phyloP scores from a whole-genome alignment of 2,329 filamentous ascomycete genomes.

The Neonectria neomacrospora region DNA sequence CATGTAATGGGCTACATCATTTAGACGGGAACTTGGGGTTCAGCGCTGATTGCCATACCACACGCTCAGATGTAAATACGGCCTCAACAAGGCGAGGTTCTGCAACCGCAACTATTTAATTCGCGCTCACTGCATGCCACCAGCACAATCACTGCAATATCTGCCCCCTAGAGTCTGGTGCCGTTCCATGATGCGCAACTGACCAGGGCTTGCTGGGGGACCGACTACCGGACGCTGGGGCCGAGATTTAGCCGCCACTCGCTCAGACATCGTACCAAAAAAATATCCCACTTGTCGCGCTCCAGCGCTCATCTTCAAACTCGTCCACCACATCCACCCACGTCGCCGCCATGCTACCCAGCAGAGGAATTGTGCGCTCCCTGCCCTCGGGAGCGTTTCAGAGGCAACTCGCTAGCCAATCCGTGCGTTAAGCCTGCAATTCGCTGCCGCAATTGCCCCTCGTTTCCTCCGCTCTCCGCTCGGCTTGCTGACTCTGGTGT shows the following conservation, averaged over 20 bases:
- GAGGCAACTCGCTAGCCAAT: constrained; percentile 46
- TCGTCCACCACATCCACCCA: constrained; percentile 36
- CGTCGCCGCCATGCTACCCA: constrained; percentile 56
- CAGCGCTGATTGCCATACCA: constrained; percentile 26
- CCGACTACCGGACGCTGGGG: constrained; percentile 18
- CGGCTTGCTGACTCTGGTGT: constrained; percentile 7
- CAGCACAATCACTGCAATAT: not conserved
- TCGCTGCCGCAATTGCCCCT: constrained; percentile 18
- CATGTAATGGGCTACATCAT: constrained; percentile 41
- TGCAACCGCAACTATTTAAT: not conserved
- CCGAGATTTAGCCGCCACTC: constrained; percentile 52
- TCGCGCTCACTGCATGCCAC: no score
- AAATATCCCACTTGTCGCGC: constrained; percentile 31
- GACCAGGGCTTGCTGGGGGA: constrained; percentile 20
- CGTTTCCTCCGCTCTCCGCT: constrained; percentile 7
- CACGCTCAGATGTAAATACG: constrained; percentile 39
- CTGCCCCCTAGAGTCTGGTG: not conserved
- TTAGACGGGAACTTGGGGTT: constrained; percentile 39
- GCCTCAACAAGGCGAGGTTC: constrained; percentile 19
- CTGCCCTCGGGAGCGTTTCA: constrained; percentile 49
- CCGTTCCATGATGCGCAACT: not conserved
- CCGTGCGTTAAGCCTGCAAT: constrained; percentile 37
- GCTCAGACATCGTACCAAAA: constrained; percentile 42
- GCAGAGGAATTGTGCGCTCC: constrained; percentile 56
- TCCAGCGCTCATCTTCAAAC: constrained; percentile 34